These are phyloP conservation scores for Cunninghamia lanceolata DNA, from an alignment of 75 land plant genomes.

Conservation along the genomic window DNA sequence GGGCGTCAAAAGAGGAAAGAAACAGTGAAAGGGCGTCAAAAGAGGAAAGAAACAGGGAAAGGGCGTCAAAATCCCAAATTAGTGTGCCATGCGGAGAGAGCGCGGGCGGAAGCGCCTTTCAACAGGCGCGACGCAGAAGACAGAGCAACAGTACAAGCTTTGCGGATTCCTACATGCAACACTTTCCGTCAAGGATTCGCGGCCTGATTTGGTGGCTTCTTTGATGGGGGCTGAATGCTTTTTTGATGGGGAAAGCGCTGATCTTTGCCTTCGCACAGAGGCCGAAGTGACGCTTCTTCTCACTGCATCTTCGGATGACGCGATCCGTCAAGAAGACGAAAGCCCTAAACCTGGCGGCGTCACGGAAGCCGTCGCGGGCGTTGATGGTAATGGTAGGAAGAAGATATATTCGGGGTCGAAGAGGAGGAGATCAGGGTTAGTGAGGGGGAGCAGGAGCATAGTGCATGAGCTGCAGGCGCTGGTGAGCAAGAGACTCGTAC, in stretches of 20 bases:
- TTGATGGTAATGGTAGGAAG: not conserved
- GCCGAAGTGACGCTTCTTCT: slow-evolving; percentile 13
- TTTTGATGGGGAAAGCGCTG: not conserved
- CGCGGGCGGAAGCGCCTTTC: too few species aligned
- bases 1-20: too few species aligned
- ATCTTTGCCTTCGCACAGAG: slow-evolving; percentile 11
- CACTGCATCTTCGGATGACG: not conserved
- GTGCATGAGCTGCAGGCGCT: slow-evolving; percentile 44
- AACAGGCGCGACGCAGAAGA: too few species aligned
- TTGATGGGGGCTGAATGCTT: not conserved
- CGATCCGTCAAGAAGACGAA: not conserved
- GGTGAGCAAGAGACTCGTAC: slow-evolving; percentile 39
- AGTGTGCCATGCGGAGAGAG: too few species aligned
- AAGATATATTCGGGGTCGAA: slow-evolving; percentile 3
- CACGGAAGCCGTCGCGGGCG: not conserved
- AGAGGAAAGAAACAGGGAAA: too few species aligned
- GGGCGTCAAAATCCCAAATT: too few species aligned
- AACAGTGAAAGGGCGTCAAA: too few species aligned
- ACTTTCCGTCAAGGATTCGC: not conserved
- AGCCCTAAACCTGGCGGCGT: not conserved
- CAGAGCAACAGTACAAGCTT: not conserved
- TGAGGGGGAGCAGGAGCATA: slow-evolving; percentile 32
- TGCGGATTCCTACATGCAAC: not conserved
- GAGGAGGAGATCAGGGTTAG: slow-evolving; percentile 27
- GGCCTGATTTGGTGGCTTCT: not conserved